Conservation (phyloP, 352 stramenopile species). For the Globisporangium mamillatum region DNA sequence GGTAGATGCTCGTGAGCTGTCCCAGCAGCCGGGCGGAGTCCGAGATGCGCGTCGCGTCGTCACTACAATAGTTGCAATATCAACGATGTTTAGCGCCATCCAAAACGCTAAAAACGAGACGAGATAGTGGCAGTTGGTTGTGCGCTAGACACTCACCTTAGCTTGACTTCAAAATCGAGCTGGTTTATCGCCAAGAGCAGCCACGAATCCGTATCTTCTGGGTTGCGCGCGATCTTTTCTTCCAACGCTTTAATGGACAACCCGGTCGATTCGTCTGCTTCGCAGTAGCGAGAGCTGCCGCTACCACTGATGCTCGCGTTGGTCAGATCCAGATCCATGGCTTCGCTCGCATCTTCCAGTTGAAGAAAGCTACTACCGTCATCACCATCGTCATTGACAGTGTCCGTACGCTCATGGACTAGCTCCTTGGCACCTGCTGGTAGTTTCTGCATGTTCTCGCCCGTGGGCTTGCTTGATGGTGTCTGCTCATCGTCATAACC, state of each 20-base stretch:
- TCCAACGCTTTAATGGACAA: slow-evolving; percentile 24
- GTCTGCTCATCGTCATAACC: neutral
- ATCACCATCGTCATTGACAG: neutral
- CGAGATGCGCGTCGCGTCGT: slow-evolving; percentile 24
- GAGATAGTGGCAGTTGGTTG: neutral
- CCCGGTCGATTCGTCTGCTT: slow-evolving; percentile 16
- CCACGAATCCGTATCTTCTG: slow-evolving; percentile 39
- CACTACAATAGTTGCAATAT: slow-evolving; percentile 8
- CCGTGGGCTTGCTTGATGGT: neutral
- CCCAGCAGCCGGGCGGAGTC: slow-evolving; percentile 12
- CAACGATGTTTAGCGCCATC: neutral
- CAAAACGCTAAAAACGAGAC: neutral
- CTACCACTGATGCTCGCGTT: neutral
- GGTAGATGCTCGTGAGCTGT: slow-evolving; percentile 21
- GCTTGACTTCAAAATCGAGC: slow-evolving; percentile 36
- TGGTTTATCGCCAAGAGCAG: slow-evolving; percentile 49
- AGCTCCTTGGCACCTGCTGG: neutral
- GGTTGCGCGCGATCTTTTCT: slow-evolving; percentile 26
- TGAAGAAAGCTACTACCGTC: slow-evolving; percentile 16
- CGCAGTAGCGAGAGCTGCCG: slow-evolving; percentile 32
- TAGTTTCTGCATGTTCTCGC: neutral
- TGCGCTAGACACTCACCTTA: slow-evolving; percentile 19
- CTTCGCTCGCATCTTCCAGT: slow-evolving; percentile 6
- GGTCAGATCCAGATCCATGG: neutral
- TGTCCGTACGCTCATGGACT: neutral